Conservation (phyloP, 768 basidiomycete genomes). For the Daedalea quercina region DNA sequence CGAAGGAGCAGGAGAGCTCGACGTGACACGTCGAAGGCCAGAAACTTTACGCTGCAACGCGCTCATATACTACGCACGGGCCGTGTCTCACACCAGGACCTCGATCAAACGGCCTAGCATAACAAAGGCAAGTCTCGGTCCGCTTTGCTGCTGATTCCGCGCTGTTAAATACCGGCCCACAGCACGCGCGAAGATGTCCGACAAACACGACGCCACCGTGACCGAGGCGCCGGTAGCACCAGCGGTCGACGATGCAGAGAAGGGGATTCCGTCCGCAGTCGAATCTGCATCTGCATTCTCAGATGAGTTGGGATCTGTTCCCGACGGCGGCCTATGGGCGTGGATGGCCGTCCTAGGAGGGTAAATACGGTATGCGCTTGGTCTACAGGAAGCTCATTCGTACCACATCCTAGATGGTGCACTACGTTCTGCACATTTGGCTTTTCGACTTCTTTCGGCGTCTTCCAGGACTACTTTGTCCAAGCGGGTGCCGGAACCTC, state of each 20-base stretch:
- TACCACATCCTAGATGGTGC: neutral
- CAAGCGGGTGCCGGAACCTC: neutral
- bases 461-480: slow-evolving; percentile 15
- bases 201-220: too few species aligned
- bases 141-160: too few species aligned
- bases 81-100: neutral
- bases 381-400: neutral
- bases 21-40: neutral
- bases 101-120: too few species aligned
- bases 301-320: neutral
- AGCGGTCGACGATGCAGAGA: neutral
- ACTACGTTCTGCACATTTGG: slow-evolving; percentile 9
- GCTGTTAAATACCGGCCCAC: too few species aligned
- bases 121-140: too few species aligned
- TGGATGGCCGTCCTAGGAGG: slow-evolving; percentile 5
- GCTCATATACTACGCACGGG: neutral
- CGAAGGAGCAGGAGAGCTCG: neutral
- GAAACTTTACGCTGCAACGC: neutral
- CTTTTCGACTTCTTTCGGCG: slow-evolving; percentile 10
- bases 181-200: too few species aligned
- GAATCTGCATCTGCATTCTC: neutral
- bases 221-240: too few species aligned
- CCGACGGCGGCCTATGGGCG: slow-evolving; percentile 3
- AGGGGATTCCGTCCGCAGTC: neutral
- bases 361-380: neutral